Evolutionary conservation across 192 early-diverging fungal genomes (phyloP), one percentile per base, ranked within the genome.

Genomic region (Lobosporangium transversale): DNA sequence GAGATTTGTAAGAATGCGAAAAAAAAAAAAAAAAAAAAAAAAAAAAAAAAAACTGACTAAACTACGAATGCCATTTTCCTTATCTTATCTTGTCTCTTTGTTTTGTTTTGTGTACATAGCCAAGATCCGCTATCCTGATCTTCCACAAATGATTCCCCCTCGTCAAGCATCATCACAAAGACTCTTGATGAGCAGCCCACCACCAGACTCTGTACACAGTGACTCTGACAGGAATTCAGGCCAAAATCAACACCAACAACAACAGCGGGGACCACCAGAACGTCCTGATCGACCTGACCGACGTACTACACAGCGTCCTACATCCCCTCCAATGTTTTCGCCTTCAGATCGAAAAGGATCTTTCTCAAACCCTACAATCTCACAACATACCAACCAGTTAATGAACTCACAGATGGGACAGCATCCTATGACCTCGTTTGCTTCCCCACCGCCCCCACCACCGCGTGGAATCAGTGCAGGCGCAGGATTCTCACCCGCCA

Each of bases 361-460:
- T 2, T 7, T 23, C 2, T 23, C 27, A 33, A 75, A 48, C 24
- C 36, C 59, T 12, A 60, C 51, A 20, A 63, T 71, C 43, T 62
- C 69, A 24, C 69, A 71, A 12, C 69, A 71, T 27, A 73, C 70
- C 24, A 73, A 62, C 23, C 71, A 75, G 27, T 23, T 75, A 43
- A 66, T 75, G 47, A 75, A 75, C 30, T 65, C 73, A 30, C 73
- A 76, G 9, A 37, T 76, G 15, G 64, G 63, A 14, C 64, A 76
- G 26, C 50, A 65, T n/a, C 73, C 73, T 11, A 14, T 76, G 54
- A 76, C 73, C 2, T 62, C 73, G 4, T 59, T 67, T 18, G 73
- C 58, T 30, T 43, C 65, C 11, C 73, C 65, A 23, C 73, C 64
- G 21, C 73, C 73, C 14, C 73, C 65, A 23, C 73, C 64, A 27